Evolutionary conservation across 306 rosid species (phyloP), one percentile per base, ranked within the genome.

Genomic region (Luffa aegyptiaca): DNA sequence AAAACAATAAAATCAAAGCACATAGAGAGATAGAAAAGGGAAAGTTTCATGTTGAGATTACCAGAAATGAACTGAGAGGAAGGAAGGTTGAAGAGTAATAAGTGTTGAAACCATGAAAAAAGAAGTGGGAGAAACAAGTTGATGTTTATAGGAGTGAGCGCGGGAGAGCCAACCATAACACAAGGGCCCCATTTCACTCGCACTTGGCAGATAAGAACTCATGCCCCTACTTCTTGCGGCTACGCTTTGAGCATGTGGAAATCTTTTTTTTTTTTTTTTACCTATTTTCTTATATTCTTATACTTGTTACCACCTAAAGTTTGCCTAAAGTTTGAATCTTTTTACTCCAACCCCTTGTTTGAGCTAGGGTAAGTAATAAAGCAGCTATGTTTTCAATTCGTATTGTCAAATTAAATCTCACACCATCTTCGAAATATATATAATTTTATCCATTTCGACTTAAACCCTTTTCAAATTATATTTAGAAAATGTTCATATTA

Each of bases 151-250:
- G 73, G 79, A 84, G 84, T 55, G 86, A 77, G 84, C 61, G 86
- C 26, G 87, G 70, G 81, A 84, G 87, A 84, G 80, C 81, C 80
- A 83, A 58, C 80, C 59, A 42, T 12, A 80, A 79, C 36, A 48
- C 1, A 10, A 79, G 91, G 93, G 85, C 20, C 84, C 92, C 79
- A 51, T 80, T 5, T 12, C 3, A 3, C 77, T 68, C 48, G 56
- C 5, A 81, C 69, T 92, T 87, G 91, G 97, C 84, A 87, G 98
- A 94, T 92, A 94, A 92, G 97, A 82, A 53, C 51, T 33, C 79
- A 7, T 75, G 41, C 8, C 46, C 12, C 66, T 6, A 26, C 75
- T 17, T 63, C 78, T 79, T 83, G 31, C 31, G 31, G 31, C 31
- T 26, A 26, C 31, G 31, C 31, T 81, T 72, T 80, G 79, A 82